Evolutionary conservation across 208 protist species (phyloP), one percentile per base, ranked within the genome.

Genomic region (Acanthamoeba divionensis): DNA sequence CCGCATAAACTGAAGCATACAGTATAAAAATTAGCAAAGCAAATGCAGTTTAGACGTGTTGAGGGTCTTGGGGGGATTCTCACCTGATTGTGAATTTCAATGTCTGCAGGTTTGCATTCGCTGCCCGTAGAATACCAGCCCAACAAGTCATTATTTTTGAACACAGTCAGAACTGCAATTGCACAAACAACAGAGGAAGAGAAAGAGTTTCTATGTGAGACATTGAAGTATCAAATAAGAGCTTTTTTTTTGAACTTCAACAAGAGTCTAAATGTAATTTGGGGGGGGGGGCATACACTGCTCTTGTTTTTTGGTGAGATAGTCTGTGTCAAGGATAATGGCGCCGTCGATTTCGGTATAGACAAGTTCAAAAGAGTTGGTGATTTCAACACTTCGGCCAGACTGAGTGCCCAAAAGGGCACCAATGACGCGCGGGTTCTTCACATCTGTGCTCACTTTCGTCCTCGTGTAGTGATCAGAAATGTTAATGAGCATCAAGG

Each of bases 121-220:
- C n/a, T n/a, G 26, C 92, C 93, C n/a, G 92, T 94, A 29, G 93
- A 87, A 57, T 95, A 95, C 91, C 91, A 95, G 63, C 93, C 93
- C 18, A 95, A 85, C 13, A 93, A n/a, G 33, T 95, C 93, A 71
- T 95, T 93, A 29, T 47, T 91, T 38, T 90, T 50, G 50, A 94
- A 95, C 12, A 94, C 92, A 18, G 93, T 92, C 60, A 93, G 93
- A 31, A 93, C 92, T 94, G 38, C 12, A 67, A 33, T 7, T n/a
- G n/a, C n/a, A n/a, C n/a, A n/a, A n/a, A n/a, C n/a, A n/a, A n/a
- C n/a, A 13, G 15, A 13, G 44, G 13, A 65, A 82, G 52, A 65
- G 13, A 69, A 18, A 88, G 67, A 90, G n/a, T 36, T 80, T 75
- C 12, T 6, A 44, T 57, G 15, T 91, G 3, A 31, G 67, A n/a